Evolutionary conservation across 73 alveolate genomes (phyloP), one percentile per base, ranked within the genome.

Genomic region (Paramecium biaurelia): DNA sequence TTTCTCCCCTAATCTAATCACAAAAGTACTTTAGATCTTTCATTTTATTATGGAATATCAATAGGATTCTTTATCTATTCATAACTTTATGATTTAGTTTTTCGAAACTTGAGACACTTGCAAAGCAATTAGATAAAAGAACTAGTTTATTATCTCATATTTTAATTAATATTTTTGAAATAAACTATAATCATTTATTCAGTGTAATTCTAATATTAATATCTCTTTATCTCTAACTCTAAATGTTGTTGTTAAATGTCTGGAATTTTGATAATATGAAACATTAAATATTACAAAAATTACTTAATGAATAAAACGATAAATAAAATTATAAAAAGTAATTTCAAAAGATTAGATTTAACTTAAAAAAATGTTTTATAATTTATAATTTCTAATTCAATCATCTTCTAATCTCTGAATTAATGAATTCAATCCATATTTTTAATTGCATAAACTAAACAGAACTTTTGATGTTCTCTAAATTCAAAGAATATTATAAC

Each of bases 1-100:
- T 94, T 94, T 53, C 92, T 88, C 49, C 96, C 96, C 92, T 92
- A 23, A 70, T 86, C 59, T 28, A 72, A 72, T 79, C 28, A 79
- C 56, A 24, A 79, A 15, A 30, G 18, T 79, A 79, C 74, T 47
- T 79, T 79, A 26, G 47, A 79, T 42, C 56, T 79, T 42, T 79
- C 86, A 34, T 1, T 72, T 32, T 72, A 72, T 14, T 12, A 32
- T 15, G 86, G 86, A 72, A 72, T 37, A 4, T 72, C 63, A 9
- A 72, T 38, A 0, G 86, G 59, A 35, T 32, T 38, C 58, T 72
- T 72, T 3, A 72, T 72, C 37, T 28, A 34, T 72, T 72, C 86
- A 34, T 72, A 72, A 32, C 8, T 63, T 63, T 63, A 63, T 2
- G 28, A 3, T 63, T 32, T 26, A 14, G 84, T 26, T 26, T 63